Evolutionary conservation across 257 asterid genomes (phyloP).

Genomic region (Gentiana straminea): DNA sequence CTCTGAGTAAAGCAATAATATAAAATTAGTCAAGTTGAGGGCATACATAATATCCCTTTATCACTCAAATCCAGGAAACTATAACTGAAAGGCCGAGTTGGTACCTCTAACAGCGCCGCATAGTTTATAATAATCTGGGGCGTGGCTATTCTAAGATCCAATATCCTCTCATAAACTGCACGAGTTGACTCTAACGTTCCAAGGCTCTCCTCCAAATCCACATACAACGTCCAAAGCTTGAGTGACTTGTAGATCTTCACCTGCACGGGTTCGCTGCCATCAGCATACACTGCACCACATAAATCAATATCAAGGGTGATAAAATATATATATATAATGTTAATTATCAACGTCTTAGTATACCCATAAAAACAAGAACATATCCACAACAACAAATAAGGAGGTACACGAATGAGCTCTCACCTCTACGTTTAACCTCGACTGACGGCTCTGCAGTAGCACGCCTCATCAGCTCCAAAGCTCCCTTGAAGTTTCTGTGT

Average conservation of each 20-base stretch:
- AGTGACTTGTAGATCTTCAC: conserved; percentile 85
- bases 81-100: conserved; percentile 7
- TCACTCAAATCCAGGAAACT: not conserved
- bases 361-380: too few species aligned
- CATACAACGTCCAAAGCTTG: conserved; percentile 87
- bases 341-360: too few species aligned
- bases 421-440: conserved; percentile 98
- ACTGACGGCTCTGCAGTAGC: conserved; percentile 97
- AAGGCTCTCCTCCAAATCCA: conserved; percentile 93
- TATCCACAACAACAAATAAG: too few species aligned
- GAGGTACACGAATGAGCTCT: not conserved
- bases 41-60: not conserved
- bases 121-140: conserved; percentile 92
- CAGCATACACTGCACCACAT: conserved; percentile 74
- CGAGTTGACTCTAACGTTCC: conserved; percentile 86
- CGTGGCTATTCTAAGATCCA: conserved; percentile 91
- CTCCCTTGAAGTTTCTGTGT: conserved; percentile 72
- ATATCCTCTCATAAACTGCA: conserved; percentile 74
- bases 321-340: too few species aligned
- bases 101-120: conserved; percentile 88
- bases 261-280: conserved; percentile 90
- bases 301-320: not conserved
- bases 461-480: conserved; percentile 81
- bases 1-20: conserved; percentile 35
- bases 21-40: conserved; percentile 7